These are phyloP conservation scores for Fragosphaeria purpurea DNA, from an alignment of 2,329 filamentous ascomycete species.

Conservation along the genomic window DNA sequence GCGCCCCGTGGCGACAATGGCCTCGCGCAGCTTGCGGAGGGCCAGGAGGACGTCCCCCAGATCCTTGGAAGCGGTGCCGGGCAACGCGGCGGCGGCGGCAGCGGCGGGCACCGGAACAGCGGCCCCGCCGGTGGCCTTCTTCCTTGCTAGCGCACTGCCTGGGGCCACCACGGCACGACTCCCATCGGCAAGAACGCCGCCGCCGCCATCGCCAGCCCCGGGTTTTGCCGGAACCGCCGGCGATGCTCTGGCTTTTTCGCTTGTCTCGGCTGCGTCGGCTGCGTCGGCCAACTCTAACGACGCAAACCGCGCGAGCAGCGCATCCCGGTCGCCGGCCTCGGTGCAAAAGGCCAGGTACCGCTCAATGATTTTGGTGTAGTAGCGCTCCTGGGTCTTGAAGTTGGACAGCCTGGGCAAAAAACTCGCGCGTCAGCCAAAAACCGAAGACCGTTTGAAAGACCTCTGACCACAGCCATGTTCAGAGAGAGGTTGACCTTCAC, in stretches of 20 bases:
- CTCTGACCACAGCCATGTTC: neutral
- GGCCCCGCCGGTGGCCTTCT: too few relatives aligned
- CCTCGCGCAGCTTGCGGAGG: slow-evolving; percentile 86
- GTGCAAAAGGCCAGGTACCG: slow-evolving; percentile 87
- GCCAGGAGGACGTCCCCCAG: slow-evolving; percentile 69
- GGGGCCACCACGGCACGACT: neutral
- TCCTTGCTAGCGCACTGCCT: too few relatives aligned
- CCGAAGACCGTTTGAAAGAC: slow-evolving; percentile 1
- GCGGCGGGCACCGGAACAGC: neutral
- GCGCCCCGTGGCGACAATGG: slow-evolving; percentile 68
- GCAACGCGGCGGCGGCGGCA: neutral
- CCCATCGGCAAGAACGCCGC: neutral
- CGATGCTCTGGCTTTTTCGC: neutral
- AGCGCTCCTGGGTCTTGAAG: slow-evolving; percentile 68
- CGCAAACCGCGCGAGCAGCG: slow-evolving; percentile 66
- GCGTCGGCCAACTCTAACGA: slow-evolving; percentile 38
- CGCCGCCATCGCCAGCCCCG: neutral
- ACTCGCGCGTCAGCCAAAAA: too few relatives aligned
- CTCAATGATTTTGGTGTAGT: slow-evolving; percentile 79
- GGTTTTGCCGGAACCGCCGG: too few relatives aligned
- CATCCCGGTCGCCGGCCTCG: slow-evolving; percentile 57
- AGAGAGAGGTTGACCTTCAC: neutral
- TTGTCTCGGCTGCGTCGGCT: neutral
- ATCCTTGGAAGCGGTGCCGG: slow-evolving; percentile 35
- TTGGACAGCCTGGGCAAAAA: slow-evolving; percentile 50